Percentiles rank a stretch among this genome's conserved stretches.
Evolutionary conservation across 2,329 filamentous ascomycete species (phyloP).

Genomic region (Diaporthe longicolla): DNA sequence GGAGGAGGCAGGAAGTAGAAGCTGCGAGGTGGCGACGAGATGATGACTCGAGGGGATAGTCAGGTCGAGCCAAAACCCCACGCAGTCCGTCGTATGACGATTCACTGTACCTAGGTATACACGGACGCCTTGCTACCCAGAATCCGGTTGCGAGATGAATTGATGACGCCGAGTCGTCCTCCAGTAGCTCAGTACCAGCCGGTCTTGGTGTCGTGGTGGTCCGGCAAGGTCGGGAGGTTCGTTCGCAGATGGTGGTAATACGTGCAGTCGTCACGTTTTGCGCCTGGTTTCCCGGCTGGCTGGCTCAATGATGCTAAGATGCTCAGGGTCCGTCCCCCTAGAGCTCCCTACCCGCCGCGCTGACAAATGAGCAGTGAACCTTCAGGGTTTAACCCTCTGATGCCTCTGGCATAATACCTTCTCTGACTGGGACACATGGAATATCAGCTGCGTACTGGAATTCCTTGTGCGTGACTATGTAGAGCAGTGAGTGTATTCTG

Average conservation of each 20-base stretch:
- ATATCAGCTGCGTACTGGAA: neutral
- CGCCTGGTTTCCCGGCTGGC: slow-evolving; percentile 1
- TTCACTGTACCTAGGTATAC: neutral
- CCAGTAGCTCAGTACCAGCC: slow-evolving; percentile 15
- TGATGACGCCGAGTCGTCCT: slow-evolving; percentile 1
- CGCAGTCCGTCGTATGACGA: slow-evolving; percentile 28
- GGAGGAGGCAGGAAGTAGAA: neutral
- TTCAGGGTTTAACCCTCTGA: slow-evolving; percentile 4
- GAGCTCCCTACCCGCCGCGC: neutral
- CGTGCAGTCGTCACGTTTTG: slow-evolving; percentile 31
- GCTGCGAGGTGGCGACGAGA: slow-evolving; percentile 35
- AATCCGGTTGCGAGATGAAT: neutral
- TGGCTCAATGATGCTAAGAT: slow-evolving; percentile 34
- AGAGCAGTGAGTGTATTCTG: neutral
- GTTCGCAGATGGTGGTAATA: neutral
- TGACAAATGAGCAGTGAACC: neutral
- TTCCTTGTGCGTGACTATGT: neutral
- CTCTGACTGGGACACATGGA: neutral
- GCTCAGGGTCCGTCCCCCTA: slow-evolving; percentile 3
- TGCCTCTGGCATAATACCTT: neutral
- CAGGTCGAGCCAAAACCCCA: slow-evolving; percentile 37
- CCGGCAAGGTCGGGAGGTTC: slow-evolving; percentile 9
- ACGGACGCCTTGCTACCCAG: slow-evolving; percentile 1
- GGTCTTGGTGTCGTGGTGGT: slow-evolving; percentile 30
- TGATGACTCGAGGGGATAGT: slow-evolving; percentile 38